Evolutionary conservation across 2,329 filamentous ascomycete genomes (phyloP).

Genomic region (Ceratocystis alfenasii): DNA sequence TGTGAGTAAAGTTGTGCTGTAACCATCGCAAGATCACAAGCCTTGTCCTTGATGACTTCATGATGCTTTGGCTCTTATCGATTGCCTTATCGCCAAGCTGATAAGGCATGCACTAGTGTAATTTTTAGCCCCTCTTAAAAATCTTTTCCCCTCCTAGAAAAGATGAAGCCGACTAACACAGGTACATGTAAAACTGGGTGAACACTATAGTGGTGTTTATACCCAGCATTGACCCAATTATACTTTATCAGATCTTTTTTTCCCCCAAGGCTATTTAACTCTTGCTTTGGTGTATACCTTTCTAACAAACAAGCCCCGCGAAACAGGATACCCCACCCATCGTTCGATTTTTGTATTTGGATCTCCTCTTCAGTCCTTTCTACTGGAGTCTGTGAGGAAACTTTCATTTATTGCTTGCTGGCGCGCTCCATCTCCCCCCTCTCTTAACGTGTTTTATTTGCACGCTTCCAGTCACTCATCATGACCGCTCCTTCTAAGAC

Average conservation of each 20-base stretch:
- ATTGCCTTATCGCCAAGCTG: not conserved
- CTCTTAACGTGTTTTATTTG: not conserved
- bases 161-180: not conserved
- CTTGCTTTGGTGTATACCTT: not conserved
- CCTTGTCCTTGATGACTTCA: constrained; percentile 10
- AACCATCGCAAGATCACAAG: not conserved
- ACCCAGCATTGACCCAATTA: constrained; percentile 2
- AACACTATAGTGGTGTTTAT: not conserved
- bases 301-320: not conserved
- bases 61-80: constrained; percentile 1
- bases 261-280: not conserved
- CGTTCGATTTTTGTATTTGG: not conserved
- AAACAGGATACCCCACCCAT: constrained; percentile 17
- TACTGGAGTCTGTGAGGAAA: not conserved
- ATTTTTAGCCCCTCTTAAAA: constrained; percentile 24
- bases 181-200: not conserved
- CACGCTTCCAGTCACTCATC: not conserved
- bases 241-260: constrained; percentile 16
- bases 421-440: not conserved
- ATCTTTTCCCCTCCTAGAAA: constrained; percentile 20
- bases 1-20: too few relatives aligned
- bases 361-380: not conserved
- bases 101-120: constrained; percentile 23
- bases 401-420: not conserved
- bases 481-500: constrained; percentile 21